Conservation (phyloP, 2,329 filamentous ascomycete species). For the Xylariaceae sp. region DNA sequence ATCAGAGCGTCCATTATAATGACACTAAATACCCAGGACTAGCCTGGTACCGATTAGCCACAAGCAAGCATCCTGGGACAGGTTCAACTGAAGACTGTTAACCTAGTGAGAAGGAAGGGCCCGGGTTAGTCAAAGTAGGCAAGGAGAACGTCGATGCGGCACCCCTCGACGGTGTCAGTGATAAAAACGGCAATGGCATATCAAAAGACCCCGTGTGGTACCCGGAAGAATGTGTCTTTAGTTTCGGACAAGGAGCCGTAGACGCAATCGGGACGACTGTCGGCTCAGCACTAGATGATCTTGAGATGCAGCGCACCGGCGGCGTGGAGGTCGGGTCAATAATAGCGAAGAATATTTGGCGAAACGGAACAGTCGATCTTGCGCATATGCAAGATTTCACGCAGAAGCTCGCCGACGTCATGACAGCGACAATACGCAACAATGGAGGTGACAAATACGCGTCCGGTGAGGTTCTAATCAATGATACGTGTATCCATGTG, state of each 20-base stretch:
- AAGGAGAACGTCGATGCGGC: conserved; percentile 5
- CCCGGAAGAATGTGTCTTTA: conserved; percentile 5
- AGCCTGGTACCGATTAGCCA: conserved; percentile 1
- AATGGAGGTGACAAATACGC: conserved; percentile 7
- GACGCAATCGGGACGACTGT: not conserved
- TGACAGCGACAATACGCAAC: conserved; percentile 20
- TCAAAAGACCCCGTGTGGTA: too few species aligned
- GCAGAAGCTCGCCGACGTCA: conserved; percentile 5
- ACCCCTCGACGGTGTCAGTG: not conserved
- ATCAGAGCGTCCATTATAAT: not conserved
- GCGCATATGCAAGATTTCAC: not conserved
- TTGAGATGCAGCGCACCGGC: conserved; percentile 4
- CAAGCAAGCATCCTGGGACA: not conserved
- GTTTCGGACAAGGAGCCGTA: not conserved
- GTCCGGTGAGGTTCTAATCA: not conserved
- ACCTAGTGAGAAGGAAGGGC: not conserved
- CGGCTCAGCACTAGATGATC: not conserved
- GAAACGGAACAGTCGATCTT: conserved; percentile 4
- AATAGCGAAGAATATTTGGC: conserved; percentile 15
- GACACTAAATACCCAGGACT: not conserved
- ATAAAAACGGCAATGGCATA: not conserved
- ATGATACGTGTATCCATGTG: conserved; percentile 5
- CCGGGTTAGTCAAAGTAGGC: not conserved
- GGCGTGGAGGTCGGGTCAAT: conserved; percentile 4
- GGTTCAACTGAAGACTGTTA: not conserved